Evolutionary conservation across 1,284 basidiomycete genomes (phyloP).

Genomic region (Ceratobasidium sp.): DNA sequence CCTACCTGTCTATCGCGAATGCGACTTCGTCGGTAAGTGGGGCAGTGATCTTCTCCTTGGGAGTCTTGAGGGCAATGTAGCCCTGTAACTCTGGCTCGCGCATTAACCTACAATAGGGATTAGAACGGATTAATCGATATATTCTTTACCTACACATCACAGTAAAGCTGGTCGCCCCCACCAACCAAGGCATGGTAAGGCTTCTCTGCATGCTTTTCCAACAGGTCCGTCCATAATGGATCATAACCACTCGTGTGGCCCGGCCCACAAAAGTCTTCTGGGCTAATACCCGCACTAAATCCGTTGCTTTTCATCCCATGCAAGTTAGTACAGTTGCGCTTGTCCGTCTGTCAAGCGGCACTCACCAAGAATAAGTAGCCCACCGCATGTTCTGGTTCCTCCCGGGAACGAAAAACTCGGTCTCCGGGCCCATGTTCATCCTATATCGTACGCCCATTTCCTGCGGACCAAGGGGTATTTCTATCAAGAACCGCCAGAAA

Average conservation of each 20-base stretch:
- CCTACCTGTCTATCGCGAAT: conserved; percentile 81
- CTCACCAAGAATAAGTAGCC: conserved; percentile 82
- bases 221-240: conserved; percentile 92
- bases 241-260: conserved; percentile 83
- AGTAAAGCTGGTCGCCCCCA: conserved; percentile 87
- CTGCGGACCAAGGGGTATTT: conserved; percentile 75
- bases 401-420: conserved; percentile 88
- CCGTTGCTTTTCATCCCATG: conserved; percentile 72
- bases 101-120: conserved; percentile 60
- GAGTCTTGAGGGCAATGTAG: conserved; percentile 79
- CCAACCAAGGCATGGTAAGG: conserved; percentile 90
- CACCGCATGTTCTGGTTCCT: conserved; percentile 88
- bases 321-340: conserved; percentile 19
- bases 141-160: conserved; percentile 65
- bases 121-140: neutral
- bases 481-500: conserved; percentile 95
- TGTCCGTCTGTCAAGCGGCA: conserved; percentile 17
- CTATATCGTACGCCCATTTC: conserved; percentile 71
- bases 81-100: conserved; percentile 79
- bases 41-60: conserved; percentile 71
- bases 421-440: conserved; percentile 79
- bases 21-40: conserved; percentile 79
- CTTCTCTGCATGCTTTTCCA: conserved; percentile 78
- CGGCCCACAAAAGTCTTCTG: conserved; percentile 79
- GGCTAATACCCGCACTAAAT: conserved; percentile 76